Evolutionary conservation across 805 yeast genomes (phyloP).

Genomic region (Limtongozyma cylindracea): DNA sequence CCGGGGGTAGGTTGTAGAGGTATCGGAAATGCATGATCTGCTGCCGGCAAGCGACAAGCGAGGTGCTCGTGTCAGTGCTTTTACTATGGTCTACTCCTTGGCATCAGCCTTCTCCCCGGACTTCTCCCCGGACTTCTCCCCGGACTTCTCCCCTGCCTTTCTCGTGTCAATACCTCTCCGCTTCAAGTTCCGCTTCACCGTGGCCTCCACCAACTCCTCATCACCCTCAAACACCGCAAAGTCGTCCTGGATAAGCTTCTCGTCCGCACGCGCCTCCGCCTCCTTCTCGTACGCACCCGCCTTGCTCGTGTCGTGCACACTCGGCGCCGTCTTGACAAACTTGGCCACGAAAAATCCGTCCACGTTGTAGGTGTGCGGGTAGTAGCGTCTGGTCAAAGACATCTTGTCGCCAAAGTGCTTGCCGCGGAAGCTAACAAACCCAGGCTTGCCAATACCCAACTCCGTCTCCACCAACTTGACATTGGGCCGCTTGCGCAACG

Average conservation of each 20-base stretch:
- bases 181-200: slow-evolving; percentile 37
- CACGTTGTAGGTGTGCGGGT: slow-evolving; percentile 95
- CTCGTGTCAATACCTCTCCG: slow-evolving; percentile 49
- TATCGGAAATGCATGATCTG: no score
- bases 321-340: slow-evolving; percentile 72
- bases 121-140: no score
- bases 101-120: no score
- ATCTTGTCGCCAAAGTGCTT: slow-evolving; percentile 64
- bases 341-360: slow-evolving; percentile 98
- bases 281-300: slow-evolving; percentile 83
- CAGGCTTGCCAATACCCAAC: slow-evolving; percentile 84
- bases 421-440: slow-evolving; percentile 84
- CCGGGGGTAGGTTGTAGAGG: no score
- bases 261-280: slow-evolving; percentile 52
- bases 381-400: slow-evolving; percentile 75
- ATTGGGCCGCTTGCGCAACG: slow-evolving; percentile 86
- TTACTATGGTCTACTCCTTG: no score
- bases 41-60: no score
- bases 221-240: slow-evolving; percentile 74
- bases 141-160: no score
- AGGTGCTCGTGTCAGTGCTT: no score
- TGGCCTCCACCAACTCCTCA: slow-evolving; percentile 38
- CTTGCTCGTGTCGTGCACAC: slow-evolving; percentile 63
- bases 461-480: slow-evolving; percentile 87
- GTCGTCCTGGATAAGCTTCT: slow-evolving; percentile 65